Percentiles rank a stretch among this genome's conserved stretches.
phyloP scores from a whole-genome alignment of 331 rosid species.

The Saraca asoca region DNA sequence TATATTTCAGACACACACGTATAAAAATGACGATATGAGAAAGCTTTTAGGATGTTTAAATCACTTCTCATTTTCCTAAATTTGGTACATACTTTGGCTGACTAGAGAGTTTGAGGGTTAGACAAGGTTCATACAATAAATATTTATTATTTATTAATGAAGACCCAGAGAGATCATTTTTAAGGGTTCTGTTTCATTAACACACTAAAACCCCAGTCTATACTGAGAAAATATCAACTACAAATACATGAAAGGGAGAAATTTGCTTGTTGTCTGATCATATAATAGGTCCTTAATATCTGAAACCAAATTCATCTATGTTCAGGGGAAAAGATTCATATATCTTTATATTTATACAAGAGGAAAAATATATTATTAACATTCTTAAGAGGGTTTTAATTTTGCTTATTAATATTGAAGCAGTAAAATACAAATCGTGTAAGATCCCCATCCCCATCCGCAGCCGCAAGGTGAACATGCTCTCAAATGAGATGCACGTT shows the following conservation, averaged over 20 bases:
- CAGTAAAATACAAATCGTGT: neutral
- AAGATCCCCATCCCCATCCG: neutral
- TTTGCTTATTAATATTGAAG: neutral
- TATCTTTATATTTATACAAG: neutral
- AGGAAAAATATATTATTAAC: neutral
- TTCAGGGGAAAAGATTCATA: neutral
- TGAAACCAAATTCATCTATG: conserved; percentile 1
- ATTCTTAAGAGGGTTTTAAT: neutral
- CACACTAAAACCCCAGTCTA: no score
- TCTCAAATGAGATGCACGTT: conserved; percentile 11
- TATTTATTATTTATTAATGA: no score
- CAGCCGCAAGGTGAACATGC: no score
- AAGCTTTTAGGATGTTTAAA: neutral
- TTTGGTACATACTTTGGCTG: neutral
- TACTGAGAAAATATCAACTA: no score
- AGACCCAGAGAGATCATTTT: neutral
- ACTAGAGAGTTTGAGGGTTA: neutral
- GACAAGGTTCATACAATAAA: neutral
- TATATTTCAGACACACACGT: conserved; percentile 5
- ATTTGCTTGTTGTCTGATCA: neutral
- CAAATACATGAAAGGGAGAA: neutral
- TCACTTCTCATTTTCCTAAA: neutral
- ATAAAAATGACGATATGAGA: conserved; percentile 1
- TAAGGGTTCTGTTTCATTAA: neutral
- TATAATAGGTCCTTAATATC: neutral